These are phyloP conservation scores for Linnemannia zychae DNA, from an alignment of 192 early-diverging fungal species.

Conservation along the genomic window DNA sequence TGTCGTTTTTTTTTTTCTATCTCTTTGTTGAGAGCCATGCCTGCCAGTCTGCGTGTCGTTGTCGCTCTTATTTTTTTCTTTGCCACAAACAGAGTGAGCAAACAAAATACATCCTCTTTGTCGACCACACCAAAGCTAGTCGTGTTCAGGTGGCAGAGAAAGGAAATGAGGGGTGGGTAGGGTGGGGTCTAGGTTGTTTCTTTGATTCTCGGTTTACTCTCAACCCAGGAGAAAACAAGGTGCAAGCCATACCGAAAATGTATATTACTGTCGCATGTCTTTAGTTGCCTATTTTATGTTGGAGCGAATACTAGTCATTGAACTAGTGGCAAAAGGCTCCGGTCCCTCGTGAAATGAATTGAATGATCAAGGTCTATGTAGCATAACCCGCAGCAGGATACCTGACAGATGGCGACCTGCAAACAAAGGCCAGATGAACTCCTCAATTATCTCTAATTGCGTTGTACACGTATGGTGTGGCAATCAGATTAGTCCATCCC, in stretches of 20 bases:
- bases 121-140: neutral
- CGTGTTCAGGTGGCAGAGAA: neutral
- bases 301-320: neutral
- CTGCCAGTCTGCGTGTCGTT: too few relatives aligned
- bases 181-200: neutral
- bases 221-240: neutral
- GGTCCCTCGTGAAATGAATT: neutral
- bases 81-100: conserved; percentile 5
- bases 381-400: too few relatives aligned
- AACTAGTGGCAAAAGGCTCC: neutral
- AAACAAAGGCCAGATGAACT: too few relatives aligned
- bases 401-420: too few relatives aligned
- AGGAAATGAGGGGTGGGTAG: neutral
- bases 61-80: neutral
- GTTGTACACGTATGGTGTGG: too few relatives aligned
- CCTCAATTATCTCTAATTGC: too few relatives aligned
- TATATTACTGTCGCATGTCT: conserved; percentile 5
- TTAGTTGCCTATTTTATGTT: neutral
- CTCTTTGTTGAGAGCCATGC: neutral
- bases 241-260: neutral
- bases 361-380: neutral
- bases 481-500: neutral
- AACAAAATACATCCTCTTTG: neutral
- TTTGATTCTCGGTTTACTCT: neutral
- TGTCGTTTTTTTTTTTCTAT: neutral